These are phyloP conservation scores for Phialophora macrospora DNA, from an alignment of 2,329 filamentous ascomycete genomes.

Conservation along the genomic window DNA sequence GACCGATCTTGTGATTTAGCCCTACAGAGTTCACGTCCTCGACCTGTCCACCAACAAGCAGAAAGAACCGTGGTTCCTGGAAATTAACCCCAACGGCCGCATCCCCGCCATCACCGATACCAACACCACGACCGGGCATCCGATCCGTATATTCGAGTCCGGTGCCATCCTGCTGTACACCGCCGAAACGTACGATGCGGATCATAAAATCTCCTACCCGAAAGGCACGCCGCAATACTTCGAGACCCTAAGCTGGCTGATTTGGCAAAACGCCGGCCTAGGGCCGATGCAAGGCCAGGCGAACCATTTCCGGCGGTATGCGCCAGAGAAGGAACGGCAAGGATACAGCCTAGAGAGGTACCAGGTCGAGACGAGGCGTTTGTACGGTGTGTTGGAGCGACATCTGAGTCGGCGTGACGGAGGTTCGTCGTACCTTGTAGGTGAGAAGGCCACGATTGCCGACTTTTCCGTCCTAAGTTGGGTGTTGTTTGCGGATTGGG, in stretches of 20 bases:
- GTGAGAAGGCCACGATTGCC: slow-evolving; percentile 54
- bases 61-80: slow-evolving; percentile 53
- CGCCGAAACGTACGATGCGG: slow-evolving; percentile 50
- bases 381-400: slow-evolving; percentile 54
- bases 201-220: slow-evolving; percentile 50
- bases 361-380: slow-evolving; percentile 54
- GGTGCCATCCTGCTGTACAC: slow-evolving; percentile 55
- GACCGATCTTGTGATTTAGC: neutral
- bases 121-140: slow-evolving; percentile 42
- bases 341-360: slow-evolving; percentile 54
- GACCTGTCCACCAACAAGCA: slow-evolving; percentile 52
- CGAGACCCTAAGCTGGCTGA: slow-evolving; percentile 53
- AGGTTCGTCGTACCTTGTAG: slow-evolving; percentile 51
- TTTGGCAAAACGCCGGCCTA: slow-evolving; percentile 51
- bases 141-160: slow-evolving; percentile 51
- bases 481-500: slow-evolving; percentile 42
- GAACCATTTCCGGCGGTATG: slow-evolving; percentile 55
- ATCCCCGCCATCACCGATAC: slow-evolving; percentile 49
- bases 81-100: slow-evolving; percentile 56
- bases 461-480: slow-evolving; percentile 54
- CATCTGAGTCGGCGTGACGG: slow-evolving; percentile 40
- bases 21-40: slow-evolving; percentile 33
- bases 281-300: slow-evolving; percentile 53
- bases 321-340: slow-evolving; percentile 46
- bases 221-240: slow-evolving; percentile 50